phyloP scores from a whole-genome alignment of 164 flowering plant species.

The Brasenia schreberi region DNA sequence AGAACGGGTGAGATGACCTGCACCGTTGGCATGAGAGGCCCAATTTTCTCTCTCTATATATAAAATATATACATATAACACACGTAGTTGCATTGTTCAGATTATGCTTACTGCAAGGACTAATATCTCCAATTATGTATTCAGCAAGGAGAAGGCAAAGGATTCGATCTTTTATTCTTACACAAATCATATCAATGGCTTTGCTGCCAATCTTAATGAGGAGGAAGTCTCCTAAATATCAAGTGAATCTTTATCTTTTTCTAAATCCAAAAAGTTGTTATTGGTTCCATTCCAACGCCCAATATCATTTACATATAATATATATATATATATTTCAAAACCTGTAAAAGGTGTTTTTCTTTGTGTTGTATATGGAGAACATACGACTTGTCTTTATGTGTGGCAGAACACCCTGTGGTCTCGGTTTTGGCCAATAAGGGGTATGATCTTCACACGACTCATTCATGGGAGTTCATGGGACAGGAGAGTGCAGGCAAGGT shows the following conservation, averaged over 20 bases:
- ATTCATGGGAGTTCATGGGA: slow-evolving; percentile 4
- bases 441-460: slow-evolving; percentile 4
- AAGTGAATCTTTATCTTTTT: background rate
- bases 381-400: background rate
- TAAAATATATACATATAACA: no score
- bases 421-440: background rate
- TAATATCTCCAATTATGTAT: no score
- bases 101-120: no score
- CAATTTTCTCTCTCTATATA: no score
- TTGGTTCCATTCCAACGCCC: no score
- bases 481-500: background rate
- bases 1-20: no score
- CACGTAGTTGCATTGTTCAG: no score
- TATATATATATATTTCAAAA: background rate
- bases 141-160: background rate
- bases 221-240: slow-evolving; percentile 28
- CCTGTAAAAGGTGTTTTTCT: background rate
- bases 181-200: slow-evolving; percentile 29
- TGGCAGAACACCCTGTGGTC: slow-evolving; percentile 2
- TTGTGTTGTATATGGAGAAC: background rate
- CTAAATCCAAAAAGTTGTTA: background rate
- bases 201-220: slow-evolving; percentile 45
- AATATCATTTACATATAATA: no score
- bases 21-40: no score
- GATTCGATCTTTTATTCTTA: no score